phyloP scores from a whole-genome alignment of 306 rosid species.

The Rosa lucieae region DNA sequence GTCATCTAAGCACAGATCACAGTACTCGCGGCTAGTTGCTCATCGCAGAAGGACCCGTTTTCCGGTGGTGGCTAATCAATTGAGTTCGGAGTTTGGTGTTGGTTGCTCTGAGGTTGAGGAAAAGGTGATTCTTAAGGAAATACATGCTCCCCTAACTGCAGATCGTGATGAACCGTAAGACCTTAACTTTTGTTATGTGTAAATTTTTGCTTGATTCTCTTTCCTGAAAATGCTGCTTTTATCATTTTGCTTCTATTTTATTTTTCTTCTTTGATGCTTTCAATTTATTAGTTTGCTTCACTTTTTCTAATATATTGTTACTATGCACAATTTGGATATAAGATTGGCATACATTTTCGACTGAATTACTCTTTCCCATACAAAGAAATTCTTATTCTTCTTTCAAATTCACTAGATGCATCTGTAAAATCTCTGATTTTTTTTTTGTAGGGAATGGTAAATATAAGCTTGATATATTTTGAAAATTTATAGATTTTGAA shows the following conservation, averaged over 20 bases:
- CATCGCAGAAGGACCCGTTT: conserved; percentile 34
- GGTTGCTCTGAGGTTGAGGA: conserved; percentile 43
- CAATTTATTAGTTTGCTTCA: neutral
- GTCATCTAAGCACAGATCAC: conserved; percentile 1
- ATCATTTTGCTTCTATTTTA: neutral
- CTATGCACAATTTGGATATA: neutral
- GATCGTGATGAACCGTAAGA: conserved; percentile 49
- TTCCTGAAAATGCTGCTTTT: neutral
- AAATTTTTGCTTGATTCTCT: neutral
- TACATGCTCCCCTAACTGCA: conserved; percentile 16
- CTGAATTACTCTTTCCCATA: neutral
- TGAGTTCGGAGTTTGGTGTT: conserved; percentile 35
- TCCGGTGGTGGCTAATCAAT: conserved; percentile 29
- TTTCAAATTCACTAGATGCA: neutral
- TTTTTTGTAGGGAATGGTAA: neutral
- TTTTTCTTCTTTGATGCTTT: neutral
- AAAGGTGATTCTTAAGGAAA: conserved; percentile 33
- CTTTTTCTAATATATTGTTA: neutral
- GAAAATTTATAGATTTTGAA: too few relatives aligned
- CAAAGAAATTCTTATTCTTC: neutral
- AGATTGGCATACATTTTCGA: neutral
- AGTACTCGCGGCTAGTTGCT: conserved; percentile 23
- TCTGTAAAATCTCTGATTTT: neutral
- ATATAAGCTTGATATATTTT: neutral
- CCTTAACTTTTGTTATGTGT: conserved; percentile 8